These are phyloP conservation scores for Massariosphaeria phaeospora DNA, from an alignment of 495 filamentous ascomycete species.

Conservation along the genomic window DNA sequence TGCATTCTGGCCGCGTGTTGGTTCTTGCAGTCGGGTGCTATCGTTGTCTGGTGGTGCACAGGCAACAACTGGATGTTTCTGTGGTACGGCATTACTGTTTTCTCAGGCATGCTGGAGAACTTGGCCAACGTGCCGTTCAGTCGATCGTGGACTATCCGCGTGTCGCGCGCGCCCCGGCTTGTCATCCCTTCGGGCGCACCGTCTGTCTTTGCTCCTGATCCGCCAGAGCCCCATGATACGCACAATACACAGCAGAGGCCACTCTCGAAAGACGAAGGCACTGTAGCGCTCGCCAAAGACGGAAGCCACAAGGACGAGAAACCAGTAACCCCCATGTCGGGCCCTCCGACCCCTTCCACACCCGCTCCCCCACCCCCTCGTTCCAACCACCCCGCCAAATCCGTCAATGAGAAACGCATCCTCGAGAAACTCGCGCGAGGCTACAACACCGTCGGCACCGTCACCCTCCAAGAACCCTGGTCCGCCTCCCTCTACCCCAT, in stretches of 20 bases:
- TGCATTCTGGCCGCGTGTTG: constrained; percentile 18
- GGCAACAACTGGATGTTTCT: constrained; percentile 32
- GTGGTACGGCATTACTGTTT: constrained; percentile 30
- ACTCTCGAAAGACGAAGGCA: no score
- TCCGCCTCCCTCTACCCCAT: constrained; percentile 17
- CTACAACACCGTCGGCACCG: constrained; percentile 10
- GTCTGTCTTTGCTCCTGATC: no score
- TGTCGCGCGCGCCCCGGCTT: constrained; percentile 14
- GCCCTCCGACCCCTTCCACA: no score
- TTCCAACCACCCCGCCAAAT: not conserved
- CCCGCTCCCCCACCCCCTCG: no score
- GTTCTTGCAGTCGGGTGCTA: constrained; percentile 20
- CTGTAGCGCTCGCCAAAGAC: not conserved
- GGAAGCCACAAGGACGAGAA: not conserved
- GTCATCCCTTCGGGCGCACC: not conserved
- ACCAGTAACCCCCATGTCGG: not conserved
- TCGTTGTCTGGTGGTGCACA: constrained; percentile 33
- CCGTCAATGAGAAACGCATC: not conserved
- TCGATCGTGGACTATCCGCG: constrained; percentile 28
- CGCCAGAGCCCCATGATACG: no score
- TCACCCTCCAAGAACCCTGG: constrained; percentile 9
- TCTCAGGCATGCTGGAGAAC: constrained; percentile 24
- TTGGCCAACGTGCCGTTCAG: constrained; percentile 23
- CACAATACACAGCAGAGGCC: no score
- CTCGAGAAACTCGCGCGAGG: constrained; percentile 17